phyloP scores from a whole-genome alignment of 1,284 basidiomycete species.

The Heterobasidion occidentale region DNA sequence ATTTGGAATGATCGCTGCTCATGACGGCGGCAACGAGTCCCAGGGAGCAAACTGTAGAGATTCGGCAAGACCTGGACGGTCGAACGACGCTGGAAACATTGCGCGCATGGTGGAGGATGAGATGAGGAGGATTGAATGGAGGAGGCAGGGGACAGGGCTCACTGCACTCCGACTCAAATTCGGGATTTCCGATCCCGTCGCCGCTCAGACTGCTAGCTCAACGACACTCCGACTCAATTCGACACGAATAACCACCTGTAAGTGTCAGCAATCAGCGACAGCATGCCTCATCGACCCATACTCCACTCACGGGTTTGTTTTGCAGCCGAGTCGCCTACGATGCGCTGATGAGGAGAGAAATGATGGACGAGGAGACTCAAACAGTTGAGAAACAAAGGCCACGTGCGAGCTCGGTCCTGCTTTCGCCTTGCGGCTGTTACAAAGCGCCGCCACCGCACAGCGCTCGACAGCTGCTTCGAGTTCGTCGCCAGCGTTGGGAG shows the following conservation, averaged over 20 bases:
- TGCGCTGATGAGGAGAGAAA: neutral
- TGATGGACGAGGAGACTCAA: neutral
- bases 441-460: neutral
- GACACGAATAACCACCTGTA: too few relatives aligned
- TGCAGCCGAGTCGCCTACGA: too few relatives aligned
- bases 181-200: constrained; percentile 28
- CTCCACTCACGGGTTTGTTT: too few relatives aligned
- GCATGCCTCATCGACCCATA: too few relatives aligned
- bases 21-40: constrained; percentile 10
- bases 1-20: constrained; percentile 22
- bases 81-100: neutral
- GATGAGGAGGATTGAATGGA: constrained; percentile 1
- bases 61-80: neutral
- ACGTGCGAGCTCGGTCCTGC: neutral
- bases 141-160: constrained; percentile 13
- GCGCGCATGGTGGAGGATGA: constrained; percentile 4
- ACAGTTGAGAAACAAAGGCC: neutral
- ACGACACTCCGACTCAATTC: constrained; percentile 13
- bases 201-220: constrained; percentile 23
- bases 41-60: neutral
- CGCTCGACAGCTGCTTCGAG: neutral
- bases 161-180: constrained; percentile 28
- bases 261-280: too few relatives aligned
- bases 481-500: neutral
- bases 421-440: neutral